These are phyloP conservation scores for Claviceps sp. DNA, from an alignment of 2,329 filamentous ascomycete species.

Conservation along the genomic window DNA sequence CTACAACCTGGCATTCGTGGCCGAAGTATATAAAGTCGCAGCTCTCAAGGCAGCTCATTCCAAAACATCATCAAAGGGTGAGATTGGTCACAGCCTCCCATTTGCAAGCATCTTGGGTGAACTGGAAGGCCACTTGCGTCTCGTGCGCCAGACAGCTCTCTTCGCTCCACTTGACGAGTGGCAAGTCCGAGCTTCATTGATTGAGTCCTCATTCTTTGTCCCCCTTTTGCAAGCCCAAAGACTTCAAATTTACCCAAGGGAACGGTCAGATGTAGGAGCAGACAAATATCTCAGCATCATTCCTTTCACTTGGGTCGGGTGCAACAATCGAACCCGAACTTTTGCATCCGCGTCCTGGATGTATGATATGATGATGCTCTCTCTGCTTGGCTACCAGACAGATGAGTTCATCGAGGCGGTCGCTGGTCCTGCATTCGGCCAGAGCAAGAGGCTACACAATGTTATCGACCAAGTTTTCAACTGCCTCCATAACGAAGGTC, in stretches of 20 bases:
- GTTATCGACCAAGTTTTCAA: not conserved
- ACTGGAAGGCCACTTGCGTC: not conserved
- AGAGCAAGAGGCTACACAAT: not conserved
- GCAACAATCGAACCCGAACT: conserved; percentile 2
- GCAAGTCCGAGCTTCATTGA: conserved; percentile 1
- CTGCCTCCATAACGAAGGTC: not conserved
- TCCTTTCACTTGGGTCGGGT: conserved; percentile 4
- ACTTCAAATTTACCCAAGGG: not conserved
- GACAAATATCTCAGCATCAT: conserved; percentile 7
- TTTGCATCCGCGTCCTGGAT: conserved; percentile 1
- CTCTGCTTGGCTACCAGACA: conserved; percentile 4
- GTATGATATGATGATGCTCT: conserved; percentile 7
- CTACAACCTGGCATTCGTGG: conserved; percentile 5
- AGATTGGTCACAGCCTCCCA: not conserved
- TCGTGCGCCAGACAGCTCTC: not conserved
- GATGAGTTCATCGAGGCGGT: conserved; percentile 8
- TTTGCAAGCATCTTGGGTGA: not conserved
- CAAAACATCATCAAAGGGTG: too few species aligned
- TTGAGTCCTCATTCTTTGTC: conserved; percentile 3
- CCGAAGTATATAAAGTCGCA: conserved; percentile 7
- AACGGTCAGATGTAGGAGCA: not conserved
- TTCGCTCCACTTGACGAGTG: conserved; percentile 1
- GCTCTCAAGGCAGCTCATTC: conserved; percentile 3
- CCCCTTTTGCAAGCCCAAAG: not conserved
- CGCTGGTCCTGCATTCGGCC: not conserved